Evolutionary conservation across 2,329 filamentous ascomycete species (phyloP).

Genomic region (Hypoxylon sp.): DNA sequence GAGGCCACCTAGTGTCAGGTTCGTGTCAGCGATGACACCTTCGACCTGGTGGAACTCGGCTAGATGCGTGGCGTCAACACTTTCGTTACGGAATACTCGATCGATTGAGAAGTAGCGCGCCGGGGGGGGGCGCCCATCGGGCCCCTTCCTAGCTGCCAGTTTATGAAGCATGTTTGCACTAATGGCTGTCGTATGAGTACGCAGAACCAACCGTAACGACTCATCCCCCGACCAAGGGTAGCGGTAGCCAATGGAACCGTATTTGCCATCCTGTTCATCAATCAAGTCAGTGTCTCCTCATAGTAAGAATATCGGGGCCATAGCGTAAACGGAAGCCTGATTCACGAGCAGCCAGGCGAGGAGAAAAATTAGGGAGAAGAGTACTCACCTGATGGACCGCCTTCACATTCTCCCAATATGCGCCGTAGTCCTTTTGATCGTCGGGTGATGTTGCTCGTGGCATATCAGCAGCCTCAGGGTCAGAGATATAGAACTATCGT

Average conservation of each 20-base stretch:
- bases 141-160: constrained; percentile 84
- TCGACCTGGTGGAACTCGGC: constrained; percentile 99
- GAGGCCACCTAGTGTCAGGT: constrained; percentile 89
- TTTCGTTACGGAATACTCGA: constrained; percentile 95
- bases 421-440: constrained; percentile 77
- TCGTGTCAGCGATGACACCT: constrained; percentile 97
- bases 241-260: constrained; percentile 94
- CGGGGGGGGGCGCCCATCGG: constrained; percentile 73
- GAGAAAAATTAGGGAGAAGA: background rate
- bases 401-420: constrained; percentile 90
- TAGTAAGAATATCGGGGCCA: background rate
- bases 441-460: constrained; percentile 71
- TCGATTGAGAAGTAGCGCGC: constrained; percentile 99
- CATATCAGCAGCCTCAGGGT: constrained; percentile 82
- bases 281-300: constrained; percentile 11
- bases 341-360: background rate
- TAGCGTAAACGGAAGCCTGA: background rate
- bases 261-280: constrained; percentile 76
- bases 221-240: constrained; percentile 95
- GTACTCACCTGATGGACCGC: constrained; percentile 78
- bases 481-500: constrained; percentile 86
- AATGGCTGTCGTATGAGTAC: constrained; percentile 95
- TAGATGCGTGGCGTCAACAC: constrained; percentile 95
- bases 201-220: constrained; percentile 86
- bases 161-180: constrained; percentile 93